A percentile compares a stretch with the other conserved stretches of the same genome.
Evolutionary conservation across 441 rosid species (phyloP).

Genomic region (Pelargonium myrrhifolium): DNA sequence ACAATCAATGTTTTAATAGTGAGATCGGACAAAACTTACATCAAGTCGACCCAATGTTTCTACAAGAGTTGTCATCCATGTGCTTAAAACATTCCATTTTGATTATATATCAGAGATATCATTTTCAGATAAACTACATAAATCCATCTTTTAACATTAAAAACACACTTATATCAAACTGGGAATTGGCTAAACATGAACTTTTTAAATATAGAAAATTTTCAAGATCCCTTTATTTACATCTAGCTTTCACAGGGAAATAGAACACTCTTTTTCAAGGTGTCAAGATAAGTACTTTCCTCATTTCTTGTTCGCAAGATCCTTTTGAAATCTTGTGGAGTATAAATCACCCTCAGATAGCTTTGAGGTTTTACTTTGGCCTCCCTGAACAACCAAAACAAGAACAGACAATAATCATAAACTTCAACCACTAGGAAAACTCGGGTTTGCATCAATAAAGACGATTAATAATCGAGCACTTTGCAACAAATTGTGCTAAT

Average conservation of each 20-base stretch:
- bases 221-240: slow-evolving; percentile 11
- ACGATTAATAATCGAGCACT: background rate
- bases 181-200: background rate
- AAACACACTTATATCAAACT: background rate
- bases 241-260: background rate
- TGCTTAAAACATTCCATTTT: too few species aligned
- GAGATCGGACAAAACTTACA: too few species aligned
- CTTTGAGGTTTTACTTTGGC: slow-evolving; percentile 45
- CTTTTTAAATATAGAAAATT: slow-evolving; percentile 9
- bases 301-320: slow-evolving; percentile 31
- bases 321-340: slow-evolving; percentile 30
- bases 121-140: background rate
- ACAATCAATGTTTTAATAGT: too few species aligned
- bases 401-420: slow-evolving; percentile 12
- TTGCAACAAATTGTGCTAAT: background rate
- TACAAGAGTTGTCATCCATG: too few species aligned
- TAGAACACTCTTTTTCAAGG: background rate
- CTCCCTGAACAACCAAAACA: slow-evolving; percentile 42
- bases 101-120: background rate
- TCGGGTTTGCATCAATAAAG: background rate
- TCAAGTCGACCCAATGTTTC: too few species aligned
- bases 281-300: background rate
- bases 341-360: slow-evolving; percentile 38
- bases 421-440: slow-evolving; percentile 2
- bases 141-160: background rate